phyloP scores from a whole-genome alignment of 768 basidiomycete species.

The Phaeotremella fagi region DNA sequence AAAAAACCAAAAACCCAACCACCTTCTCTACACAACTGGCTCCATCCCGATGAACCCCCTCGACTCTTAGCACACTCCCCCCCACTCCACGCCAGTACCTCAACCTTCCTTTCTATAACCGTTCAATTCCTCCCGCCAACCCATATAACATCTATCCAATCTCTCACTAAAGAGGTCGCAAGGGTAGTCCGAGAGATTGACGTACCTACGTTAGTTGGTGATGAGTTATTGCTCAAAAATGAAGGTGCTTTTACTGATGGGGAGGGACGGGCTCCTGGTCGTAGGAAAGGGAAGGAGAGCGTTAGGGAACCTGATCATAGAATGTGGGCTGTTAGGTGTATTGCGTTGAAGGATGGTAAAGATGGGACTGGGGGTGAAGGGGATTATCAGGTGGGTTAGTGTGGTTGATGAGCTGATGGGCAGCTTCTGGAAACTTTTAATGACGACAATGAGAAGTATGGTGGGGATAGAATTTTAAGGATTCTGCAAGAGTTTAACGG shows the following conservation, averaged over 20 bases:
- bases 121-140: constrained; percentile 21
- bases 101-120: constrained; percentile 38
- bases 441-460: constrained; percentile 42
- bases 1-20: background rate
- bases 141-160: constrained; percentile 16
- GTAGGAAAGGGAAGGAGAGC: constrained; percentile 20
- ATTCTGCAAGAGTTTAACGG: constrained; percentile 28
- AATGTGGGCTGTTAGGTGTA: constrained; percentile 37
- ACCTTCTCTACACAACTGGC: constrained; percentile 33
- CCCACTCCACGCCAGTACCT: constrained; percentile 27
- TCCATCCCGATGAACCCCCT: constrained; percentile 27
- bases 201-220: constrained; percentile 18
- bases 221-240: constrained; percentile 10
- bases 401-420: background rate
- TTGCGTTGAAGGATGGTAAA: constrained; percentile 32
- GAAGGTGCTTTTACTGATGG: constrained; percentile 39
- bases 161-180: constrained; percentile 29
- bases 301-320: constrained; percentile 44
- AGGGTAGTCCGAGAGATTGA: constrained; percentile 35
- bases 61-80: constrained; percentile 30
- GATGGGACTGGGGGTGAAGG: constrained; percentile 40
- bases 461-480: constrained; percentile 31
- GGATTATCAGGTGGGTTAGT: constrained; percentile 37
- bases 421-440: constrained; percentile 33
- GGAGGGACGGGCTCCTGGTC: constrained; percentile 16